These are phyloP conservation scores for Zygoascus ofunaensis DNA, from an alignment of 805 yeast genomes.

Conservation along the genomic window DNA sequence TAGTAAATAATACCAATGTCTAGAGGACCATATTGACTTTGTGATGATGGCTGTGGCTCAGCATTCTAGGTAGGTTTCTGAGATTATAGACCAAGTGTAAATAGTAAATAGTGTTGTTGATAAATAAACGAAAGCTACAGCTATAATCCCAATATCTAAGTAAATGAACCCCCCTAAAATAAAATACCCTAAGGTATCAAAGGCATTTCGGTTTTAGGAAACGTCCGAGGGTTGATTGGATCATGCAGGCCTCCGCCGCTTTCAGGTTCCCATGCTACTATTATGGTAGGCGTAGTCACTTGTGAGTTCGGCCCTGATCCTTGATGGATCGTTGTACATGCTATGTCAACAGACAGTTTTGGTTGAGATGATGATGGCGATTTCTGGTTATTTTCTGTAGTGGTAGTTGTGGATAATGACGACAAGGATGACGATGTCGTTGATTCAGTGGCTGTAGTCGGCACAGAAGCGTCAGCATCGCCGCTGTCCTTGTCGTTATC, in stretches of 20 bases:
- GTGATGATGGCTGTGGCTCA: slow-evolving; percentile 3
- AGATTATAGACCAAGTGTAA: slow-evolving; percentile 3
- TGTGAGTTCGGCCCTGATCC: slow-evolving; percentile 6
- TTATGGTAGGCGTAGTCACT: slow-evolving; percentile 17
- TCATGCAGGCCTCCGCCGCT: too few species aligned
- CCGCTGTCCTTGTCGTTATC: background rate
- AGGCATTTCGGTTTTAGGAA: slow-evolving; percentile 14
- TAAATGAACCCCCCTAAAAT: too few species aligned
- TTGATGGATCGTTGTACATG: background rate
- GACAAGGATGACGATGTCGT: too few species aligned
- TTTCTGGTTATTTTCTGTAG: too few species aligned
- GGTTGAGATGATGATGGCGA: background rate
- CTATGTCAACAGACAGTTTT: background rate
- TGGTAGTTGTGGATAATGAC: too few species aligned
- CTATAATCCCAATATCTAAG: background rate
- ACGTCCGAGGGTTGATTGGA: background rate
- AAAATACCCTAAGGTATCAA: too few species aligned
- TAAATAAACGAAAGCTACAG: background rate
- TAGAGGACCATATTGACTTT: background rate
- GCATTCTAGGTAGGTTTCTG: background rate
- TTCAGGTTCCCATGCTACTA: slow-evolving; percentile 16
- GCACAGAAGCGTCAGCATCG: background rate
- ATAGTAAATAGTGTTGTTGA: slow-evolving; percentile 1
- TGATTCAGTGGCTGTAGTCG: too few species aligned
- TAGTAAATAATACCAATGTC: slow-evolving; percentile 4